These are phyloP conservation scores for Annulohypoxylon stygium DNA, from an alignment of 495 filamentous ascomycete species.

Conservation along the genomic window DNA sequence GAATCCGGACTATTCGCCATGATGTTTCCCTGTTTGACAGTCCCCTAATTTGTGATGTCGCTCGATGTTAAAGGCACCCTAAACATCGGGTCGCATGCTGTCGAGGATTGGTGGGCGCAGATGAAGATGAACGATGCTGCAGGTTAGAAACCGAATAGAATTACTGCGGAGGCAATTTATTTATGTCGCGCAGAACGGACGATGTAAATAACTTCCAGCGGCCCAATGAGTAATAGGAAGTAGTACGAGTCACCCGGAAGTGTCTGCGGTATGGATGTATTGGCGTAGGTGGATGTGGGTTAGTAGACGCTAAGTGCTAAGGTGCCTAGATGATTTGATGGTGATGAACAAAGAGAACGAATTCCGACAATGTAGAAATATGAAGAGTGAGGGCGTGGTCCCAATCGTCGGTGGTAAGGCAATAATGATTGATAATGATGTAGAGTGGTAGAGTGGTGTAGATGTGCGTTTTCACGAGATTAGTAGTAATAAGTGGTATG, in stretches of 20 bases:
- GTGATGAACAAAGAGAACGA: slow-evolving; percentile 2
- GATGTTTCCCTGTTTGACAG: slow-evolving; percentile 18
- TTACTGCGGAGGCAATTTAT: slow-evolving; percentile 10
- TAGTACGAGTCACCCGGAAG: background rate
- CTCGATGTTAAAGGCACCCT: slow-evolving; percentile 29
- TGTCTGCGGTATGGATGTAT: background rate
- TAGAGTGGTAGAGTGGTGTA: slow-evolving; percentile 20
- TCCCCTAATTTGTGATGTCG: slow-evolving; percentile 23
- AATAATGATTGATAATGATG: slow-evolving; percentile 19
- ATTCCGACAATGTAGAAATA: slow-evolving; percentile 10
- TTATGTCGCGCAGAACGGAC: slow-evolving; percentile 22
- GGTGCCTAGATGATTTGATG: background rate
- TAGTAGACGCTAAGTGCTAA: slow-evolving; percentile 5
- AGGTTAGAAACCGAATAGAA: background rate
- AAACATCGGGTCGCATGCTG: slow-evolving; percentile 41
- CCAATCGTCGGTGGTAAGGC: slow-evolving; percentile 14
- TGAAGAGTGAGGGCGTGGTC: background rate
- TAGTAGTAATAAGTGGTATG: background rate
- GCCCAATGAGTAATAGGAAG: slow-evolving; percentile 12
- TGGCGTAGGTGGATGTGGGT: slow-evolving; percentile 5
- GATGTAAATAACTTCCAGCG: slow-evolving; percentile 14
- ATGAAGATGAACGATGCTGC: slow-evolving; percentile 16
- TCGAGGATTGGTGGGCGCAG: slow-evolving; percentile 16
- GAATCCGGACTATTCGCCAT: slow-evolving; percentile 46
- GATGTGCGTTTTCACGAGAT: slow-evolving; percentile 20